Percentiles rank a stretch among this genome's conserved stretches.
Evolutionary conservation across 2,329 filamentous ascomycete genomes (phyloP).

Genomic region (Ustilaginoidea virens): DNA sequence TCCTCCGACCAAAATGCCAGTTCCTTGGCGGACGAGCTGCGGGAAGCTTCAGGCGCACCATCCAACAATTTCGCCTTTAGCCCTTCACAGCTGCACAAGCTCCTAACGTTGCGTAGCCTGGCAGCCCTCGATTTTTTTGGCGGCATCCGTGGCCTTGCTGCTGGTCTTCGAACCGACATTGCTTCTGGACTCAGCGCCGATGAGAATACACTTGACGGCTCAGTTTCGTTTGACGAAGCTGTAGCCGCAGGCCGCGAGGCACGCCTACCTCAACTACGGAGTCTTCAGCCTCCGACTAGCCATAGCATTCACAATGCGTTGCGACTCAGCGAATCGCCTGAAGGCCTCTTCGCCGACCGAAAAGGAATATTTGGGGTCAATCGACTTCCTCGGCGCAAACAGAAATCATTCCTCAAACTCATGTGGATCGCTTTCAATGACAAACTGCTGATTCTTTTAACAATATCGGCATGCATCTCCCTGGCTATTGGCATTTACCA

Average conservation of each 20-base stretch:
- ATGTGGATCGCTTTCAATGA: conserved; percentile 70
- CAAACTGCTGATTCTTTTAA: conserved; percentile 60
- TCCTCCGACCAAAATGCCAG: conserved; percentile 5
- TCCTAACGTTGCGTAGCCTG: conserved; percentile 33
- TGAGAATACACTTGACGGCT: conserved; percentile 28
- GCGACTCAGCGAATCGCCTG: conserved; percentile 12
- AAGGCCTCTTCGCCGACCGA: conserved; percentile 33
- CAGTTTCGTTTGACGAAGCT: conserved; percentile 34
- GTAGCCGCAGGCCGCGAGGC: conserved; percentile 19
- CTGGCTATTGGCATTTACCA: conserved; percentile 63
- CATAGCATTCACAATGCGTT: conserved; percentile 13
- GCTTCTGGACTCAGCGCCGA: conserved; percentile 32
- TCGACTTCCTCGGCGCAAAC: conserved; percentile 37
- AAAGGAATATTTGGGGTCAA: conserved; percentile 58
- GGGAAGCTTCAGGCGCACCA: conserved; percentile 11
- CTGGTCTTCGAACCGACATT: conserved; percentile 32
- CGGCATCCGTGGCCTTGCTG: conserved; percentile 35
- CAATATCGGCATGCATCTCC: conserved; percentile 57
- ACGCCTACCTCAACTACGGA: conserved; percentile 12
- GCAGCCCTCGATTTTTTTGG: conserved; percentile 34
- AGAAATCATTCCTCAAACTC: conserved; percentile 53
- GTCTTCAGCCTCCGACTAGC: conserved; percentile 7
- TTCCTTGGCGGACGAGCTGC: conserved; percentile 10
- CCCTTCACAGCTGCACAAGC: conserved; percentile 35
- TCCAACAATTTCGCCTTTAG: conserved; percentile 37